A percentile compares a stretch with the other conserved stretches of the same genome.
Conservation (phyloP, 306 rosid genomes). For the Oxytropis ochrocephala region DNA sequence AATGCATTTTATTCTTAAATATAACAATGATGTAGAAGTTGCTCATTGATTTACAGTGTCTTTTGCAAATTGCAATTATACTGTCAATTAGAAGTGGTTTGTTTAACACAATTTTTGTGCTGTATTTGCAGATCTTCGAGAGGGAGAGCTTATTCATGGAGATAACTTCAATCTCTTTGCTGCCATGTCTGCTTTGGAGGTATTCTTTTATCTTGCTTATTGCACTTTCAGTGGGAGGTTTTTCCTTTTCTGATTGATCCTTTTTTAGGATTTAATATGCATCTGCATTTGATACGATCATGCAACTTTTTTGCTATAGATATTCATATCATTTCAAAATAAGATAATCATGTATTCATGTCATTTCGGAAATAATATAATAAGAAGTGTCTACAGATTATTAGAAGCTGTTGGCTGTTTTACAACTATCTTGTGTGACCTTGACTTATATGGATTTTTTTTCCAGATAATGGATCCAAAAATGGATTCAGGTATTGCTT, state of each 20-base stretch:
- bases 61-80: not conserved
- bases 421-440: not conserved
- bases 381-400: not conserved
- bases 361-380: not conserved
- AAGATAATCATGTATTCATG: not conserved
- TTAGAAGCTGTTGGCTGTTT: not conserved
- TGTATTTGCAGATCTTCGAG: slow-evolving; percentile 71
- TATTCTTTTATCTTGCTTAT: slow-evolving; percentile 22
- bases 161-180: slow-evolving; percentile 91
- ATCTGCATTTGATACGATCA: not conserved
- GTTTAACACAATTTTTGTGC: not conserved
- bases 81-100: not conserved
- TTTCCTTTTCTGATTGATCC: not conserved
- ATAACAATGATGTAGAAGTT: not conserved
- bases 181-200: slow-evolving; percentile 98
- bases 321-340: not conserved
- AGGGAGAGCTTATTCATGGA: slow-evolving; percentile 89
- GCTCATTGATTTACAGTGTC: not conserved
- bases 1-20: not conserved
- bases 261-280: not conserved
- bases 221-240: not conserved
- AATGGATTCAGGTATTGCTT: slow-evolving; percentile 91
- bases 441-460: not conserved
- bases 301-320: not conserved
- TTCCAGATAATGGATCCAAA: slow-evolving; percentile 98